Percentiles rank a stretch among this genome's conserved stretches.
Evolutionary conservation across 345 rosid genomes (phyloP).

Genomic region (Ceriops tagal): DNA sequence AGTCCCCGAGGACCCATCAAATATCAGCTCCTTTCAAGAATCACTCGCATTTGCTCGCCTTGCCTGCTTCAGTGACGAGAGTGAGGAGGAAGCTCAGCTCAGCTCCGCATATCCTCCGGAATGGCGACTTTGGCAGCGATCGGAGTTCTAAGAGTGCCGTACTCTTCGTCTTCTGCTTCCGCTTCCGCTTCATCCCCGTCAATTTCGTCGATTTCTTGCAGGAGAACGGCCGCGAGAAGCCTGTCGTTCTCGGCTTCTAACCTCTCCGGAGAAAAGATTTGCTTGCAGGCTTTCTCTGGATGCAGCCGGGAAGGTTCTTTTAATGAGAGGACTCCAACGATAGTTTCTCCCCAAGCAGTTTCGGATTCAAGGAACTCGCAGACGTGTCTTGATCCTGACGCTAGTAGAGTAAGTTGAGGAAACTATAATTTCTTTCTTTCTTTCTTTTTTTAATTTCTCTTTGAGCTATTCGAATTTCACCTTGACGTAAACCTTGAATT

Average conservation of each 20-base stretch:
- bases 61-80: neutral
- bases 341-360: slow-evolving; percentile 79
- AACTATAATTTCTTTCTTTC: neutral
- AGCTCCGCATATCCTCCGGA: neutral
- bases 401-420: slow-evolving; percentile 65
- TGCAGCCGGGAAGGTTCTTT: neutral
- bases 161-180: slow-evolving; percentile 18
- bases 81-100: no score
- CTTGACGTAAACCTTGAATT: no score
- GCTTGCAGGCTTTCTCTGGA: slow-evolving; percentile 11
- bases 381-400: slow-evolving; percentile 98
- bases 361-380: slow-evolving; percentile 84
- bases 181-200: slow-evolving; percentile 12
- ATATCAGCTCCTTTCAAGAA: neutral
- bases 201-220: slow-evolving; percentile 13
- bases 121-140: slow-evolving; percentile 58
- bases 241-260: slow-evolving; percentile 55
- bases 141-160: slow-evolving; percentile 35
- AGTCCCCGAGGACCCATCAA: slow-evolving; percentile 21
- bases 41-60: neutral
- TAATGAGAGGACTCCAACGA: slow-evolving; percentile 33
- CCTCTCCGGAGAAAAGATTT: slow-evolving; percentile 46
- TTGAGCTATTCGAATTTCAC: neutral
- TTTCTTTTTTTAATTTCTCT: neutral
- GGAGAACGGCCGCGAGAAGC: slow-evolving; percentile 9